A percentile compares a stretch with the other conserved stretches of the same genome.
phyloP scores from a whole-genome alignment of 2,329 filamentous ascomycete genomes.

The Teratosphaeria nubilosa region DNA sequence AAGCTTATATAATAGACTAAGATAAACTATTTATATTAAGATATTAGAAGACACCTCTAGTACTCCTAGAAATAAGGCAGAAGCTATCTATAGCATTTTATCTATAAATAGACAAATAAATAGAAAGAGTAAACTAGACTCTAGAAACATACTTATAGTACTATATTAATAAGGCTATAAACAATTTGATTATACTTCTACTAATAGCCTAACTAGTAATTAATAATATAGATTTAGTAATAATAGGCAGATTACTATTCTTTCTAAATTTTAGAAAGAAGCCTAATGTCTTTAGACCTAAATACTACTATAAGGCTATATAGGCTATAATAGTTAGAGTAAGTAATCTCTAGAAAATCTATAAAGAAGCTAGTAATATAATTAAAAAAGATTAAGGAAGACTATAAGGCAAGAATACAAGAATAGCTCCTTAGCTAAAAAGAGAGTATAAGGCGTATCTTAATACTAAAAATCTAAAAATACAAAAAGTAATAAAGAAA shows the following conservation, averaged over 20 bases:
- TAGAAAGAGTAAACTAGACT: no score
- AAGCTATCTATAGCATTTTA: no score
- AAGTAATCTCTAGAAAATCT: background rate
- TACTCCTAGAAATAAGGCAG: no score
- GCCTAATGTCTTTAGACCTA: no score
- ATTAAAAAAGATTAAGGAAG: background rate
- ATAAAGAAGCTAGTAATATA: background rate
- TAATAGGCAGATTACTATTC: constrained; percentile 12
- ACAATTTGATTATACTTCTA: constrained; percentile 8
- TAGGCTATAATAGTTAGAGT: constrained; percentile 2
- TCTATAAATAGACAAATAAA: no score
- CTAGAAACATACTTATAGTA: constrained; percentile 1
- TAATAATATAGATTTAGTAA: constrained; percentile 11
- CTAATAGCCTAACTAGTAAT: constrained; percentile 15
- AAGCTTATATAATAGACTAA: no score
- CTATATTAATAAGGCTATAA: constrained; percentile 2
- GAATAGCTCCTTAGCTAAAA: constrained; percentile 8
- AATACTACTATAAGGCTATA: constrained; percentile 5
- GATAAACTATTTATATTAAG: no score
- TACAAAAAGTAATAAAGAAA: no score
- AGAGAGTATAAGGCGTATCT: constrained; percentile 11
- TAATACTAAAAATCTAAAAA: no score
- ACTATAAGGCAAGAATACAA: background rate
- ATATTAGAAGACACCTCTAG: no score
- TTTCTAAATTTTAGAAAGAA: no score